These are phyloP conservation scores for Paxillus involutus DNA, from an alignment of 768 basidiomycete genomes.

Conservation along the genomic window DNA sequence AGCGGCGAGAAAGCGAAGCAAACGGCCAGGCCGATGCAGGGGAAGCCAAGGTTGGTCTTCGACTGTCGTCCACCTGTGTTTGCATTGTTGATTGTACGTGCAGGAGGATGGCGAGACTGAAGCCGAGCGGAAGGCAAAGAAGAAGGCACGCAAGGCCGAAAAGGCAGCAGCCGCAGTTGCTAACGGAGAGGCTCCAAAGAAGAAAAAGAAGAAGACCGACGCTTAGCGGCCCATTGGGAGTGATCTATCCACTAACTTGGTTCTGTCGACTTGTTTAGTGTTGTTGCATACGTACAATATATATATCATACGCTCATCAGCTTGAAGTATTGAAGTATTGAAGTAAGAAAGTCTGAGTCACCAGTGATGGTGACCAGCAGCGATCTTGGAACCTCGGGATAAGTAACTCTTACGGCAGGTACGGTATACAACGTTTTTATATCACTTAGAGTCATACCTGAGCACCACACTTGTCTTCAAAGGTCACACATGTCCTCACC, in stretches of 20 bases:
- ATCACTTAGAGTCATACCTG: no score
- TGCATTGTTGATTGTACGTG: slow-evolving; percentile 5
- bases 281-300: slow-evolving; percentile 2
- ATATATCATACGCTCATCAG: neutral
- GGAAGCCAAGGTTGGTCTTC: slow-evolving; percentile 39
- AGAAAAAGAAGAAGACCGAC: slow-evolving; percentile 40
- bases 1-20: slow-evolving; percentile 57
- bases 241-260: slow-evolving; percentile 5
- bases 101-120: slow-evolving; percentile 66
- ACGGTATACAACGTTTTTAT: no score
- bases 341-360: neutral
- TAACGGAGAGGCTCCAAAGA: slow-evolving; percentile 44
- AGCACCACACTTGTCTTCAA: neutral
- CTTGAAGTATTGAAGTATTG: neutral
- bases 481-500: slow-evolving; percentile 31
- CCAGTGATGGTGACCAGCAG: no score
- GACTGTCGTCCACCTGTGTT: slow-evolving; percentile 2
- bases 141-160: slow-evolving; percentile 76
- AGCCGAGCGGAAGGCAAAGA: slow-evolving; percentile 79
- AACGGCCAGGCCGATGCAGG: slow-evolving; percentile 41
- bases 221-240: slow-evolving; percentile 18
- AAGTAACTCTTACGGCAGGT: no score
- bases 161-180: slow-evolving; percentile 53
- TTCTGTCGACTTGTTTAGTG: neutral
- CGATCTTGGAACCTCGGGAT: no score